phyloP scores from a whole-genome alignment of 2,329 filamentous ascomycete genomes.

The Akanthomyces uredinophilus region DNA sequence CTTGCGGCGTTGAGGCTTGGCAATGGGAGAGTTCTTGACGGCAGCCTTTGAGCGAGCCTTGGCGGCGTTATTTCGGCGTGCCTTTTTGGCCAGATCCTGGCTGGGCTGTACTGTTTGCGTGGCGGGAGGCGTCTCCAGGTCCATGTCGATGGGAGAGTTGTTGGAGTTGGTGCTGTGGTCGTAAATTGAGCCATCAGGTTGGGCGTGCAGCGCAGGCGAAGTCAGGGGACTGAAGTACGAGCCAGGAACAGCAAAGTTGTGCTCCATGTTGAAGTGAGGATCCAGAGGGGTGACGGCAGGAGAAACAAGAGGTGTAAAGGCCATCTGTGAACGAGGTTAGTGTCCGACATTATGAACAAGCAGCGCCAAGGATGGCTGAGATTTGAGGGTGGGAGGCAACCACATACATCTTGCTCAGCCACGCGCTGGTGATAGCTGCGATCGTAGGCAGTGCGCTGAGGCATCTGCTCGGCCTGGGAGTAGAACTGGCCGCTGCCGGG shows the following conservation, averaged over 20 bases:
- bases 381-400: not conserved
- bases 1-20: slow-evolving; percentile 59
- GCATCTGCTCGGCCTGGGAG: slow-evolving; percentile 47
- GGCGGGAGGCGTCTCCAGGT: slow-evolving; percentile 39
- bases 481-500: slow-evolving; percentile 54
- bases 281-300: slow-evolving; percentile 81
- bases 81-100: slow-evolving; percentile 47
- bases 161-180: slow-evolving; percentile 41
- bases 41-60: slow-evolving; percentile 48
- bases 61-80: slow-evolving; percentile 45
- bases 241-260: slow-evolving; percentile 57
- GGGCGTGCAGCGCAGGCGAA: slow-evolving; percentile 72
- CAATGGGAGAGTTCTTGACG: slow-evolving; percentile 67
- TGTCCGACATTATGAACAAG: not conserved
- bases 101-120: slow-evolving; percentile 32
- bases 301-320: slow-evolving; percentile 75
- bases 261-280: slow-evolving; percentile 58
- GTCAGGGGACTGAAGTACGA: slow-evolving; percentile 81
- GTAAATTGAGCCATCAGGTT: slow-evolving; percentile 49
- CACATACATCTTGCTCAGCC: slow-evolving; percentile 62
- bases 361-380: not conserved
- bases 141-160: slow-evolving; percentile 55
- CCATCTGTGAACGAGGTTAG: slow-evolving; percentile 46
- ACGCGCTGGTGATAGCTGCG: slow-evolving; percentile 56
- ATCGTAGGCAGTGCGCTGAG: slow-evolving; percentile 59